phyloP scores from a whole-genome alignment of 2,329 filamentous ascomycete genomes.

The Macrophomina phaseolina region DNA sequence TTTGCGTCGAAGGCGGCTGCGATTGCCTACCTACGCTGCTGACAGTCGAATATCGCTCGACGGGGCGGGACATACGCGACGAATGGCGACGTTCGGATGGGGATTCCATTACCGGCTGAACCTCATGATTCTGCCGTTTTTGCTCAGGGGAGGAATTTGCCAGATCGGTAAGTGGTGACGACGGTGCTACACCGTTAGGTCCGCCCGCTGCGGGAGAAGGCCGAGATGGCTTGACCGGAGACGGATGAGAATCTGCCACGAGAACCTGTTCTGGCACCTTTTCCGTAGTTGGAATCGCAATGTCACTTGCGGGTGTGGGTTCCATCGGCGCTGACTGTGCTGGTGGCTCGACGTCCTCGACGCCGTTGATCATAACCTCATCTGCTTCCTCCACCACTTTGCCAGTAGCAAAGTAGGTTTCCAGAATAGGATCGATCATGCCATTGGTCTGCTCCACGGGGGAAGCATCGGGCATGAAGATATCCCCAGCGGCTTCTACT shows the following conservation, averaged over 20 bases:
- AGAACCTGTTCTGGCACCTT: constrained; percentile 32
- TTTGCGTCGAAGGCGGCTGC: constrained; percentile 31
- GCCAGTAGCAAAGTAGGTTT: neutral
- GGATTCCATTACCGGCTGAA: neutral
- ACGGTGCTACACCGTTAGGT: constrained; percentile 24
- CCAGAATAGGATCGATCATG: constrained; percentile 3
- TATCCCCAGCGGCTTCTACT: neutral
- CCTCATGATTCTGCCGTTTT: neutral
- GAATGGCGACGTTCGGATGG: constrained; percentile 28
- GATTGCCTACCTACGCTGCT: constrained; percentile 30
- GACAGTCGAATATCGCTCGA: constrained; percentile 29
- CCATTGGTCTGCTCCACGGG: constrained; percentile 5
- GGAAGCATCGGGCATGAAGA: constrained; percentile 20
- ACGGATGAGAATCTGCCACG: constrained; percentile 31
- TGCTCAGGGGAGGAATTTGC: constrained; percentile 30
- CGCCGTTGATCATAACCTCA: constrained; percentile 12
- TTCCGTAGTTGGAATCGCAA: constrained; percentile 44
- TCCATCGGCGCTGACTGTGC: constrained; percentile 31
- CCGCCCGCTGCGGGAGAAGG: constrained; percentile 36
- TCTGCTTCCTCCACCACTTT: constrained; percentile 3
- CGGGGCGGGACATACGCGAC: constrained; percentile 28
- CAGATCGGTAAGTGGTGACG: constrained; percentile 30
- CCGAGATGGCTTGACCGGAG: constrained; percentile 34
- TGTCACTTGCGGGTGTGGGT: constrained; percentile 35
- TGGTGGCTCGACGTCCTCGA: neutral